A percentile compares a stretch with the other conserved stretches of the same genome.
phyloP scores from a whole-genome alignment of 2,329 filamentous ascomycete genomes.

The Anisogramma anomala region DNA sequence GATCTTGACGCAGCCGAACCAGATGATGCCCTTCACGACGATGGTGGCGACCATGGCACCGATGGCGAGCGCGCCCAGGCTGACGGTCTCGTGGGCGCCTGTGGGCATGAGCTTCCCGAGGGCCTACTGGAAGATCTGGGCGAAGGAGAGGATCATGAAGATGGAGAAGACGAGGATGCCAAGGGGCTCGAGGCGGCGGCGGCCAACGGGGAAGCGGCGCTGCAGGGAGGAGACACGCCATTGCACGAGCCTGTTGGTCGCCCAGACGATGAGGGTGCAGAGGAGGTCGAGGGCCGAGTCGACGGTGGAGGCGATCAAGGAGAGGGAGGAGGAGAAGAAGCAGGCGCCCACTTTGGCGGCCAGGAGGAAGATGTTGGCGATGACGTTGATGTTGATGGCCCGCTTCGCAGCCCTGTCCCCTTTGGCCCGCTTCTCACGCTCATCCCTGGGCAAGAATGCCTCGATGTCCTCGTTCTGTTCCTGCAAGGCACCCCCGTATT shows the following conservation, averaged over 20 bases:
- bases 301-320: constrained; percentile 48
- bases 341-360: constrained; percentile 14
- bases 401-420: constrained; percentile 38
- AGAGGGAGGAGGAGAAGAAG: constrained; percentile 33
- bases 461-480: constrained; percentile 37
- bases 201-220: constrained; percentile 46
- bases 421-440: constrained; percentile 34
- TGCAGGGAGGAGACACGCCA: constrained; percentile 41
- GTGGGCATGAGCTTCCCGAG: constrained; percentile 42
- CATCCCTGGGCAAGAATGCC: constrained; percentile 42
- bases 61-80: constrained; percentile 41
- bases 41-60: constrained; percentile 46
- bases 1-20: constrained; percentile 46
- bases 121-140: constrained; percentile 51
- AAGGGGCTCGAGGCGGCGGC: constrained; percentile 45
- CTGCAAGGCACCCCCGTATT: constrained; percentile 39
- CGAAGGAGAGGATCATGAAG: constrained; percentile 52
- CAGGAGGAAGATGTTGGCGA: constrained; percentile 16
- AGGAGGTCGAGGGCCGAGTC: constrained; percentile 51
- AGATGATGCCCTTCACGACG: constrained; percentile 47
- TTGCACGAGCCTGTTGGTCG: constrained; percentile 44
- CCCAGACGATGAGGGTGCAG: constrained; percentile 50
- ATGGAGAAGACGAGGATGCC: constrained; percentile 53
- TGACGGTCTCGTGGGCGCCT: constrained; percentile 29
- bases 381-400: constrained; percentile 26